Evolutionary conservation across 129 eudicot genomes (phyloP).

Genomic region (Tanacetum coccineum): DNA sequence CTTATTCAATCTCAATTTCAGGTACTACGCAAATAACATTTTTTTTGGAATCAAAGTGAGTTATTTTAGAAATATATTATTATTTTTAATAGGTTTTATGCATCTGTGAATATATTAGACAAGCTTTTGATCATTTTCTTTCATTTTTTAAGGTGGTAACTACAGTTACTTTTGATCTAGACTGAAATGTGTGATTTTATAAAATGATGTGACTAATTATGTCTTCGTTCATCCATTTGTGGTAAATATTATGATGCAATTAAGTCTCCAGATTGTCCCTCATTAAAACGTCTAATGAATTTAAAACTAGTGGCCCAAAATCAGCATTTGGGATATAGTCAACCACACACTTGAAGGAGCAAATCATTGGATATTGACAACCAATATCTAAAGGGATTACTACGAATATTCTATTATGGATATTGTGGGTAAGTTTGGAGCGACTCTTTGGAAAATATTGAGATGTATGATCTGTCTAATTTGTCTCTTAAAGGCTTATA

Average conservation of each 20-base stretch:
- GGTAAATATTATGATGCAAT: neutral
- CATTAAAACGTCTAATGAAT: neutral
- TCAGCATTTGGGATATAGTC: neutral
- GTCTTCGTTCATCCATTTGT: neutral
- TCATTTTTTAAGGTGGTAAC: too few species aligned
- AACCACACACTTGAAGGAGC: neutral
- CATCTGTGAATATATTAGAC: too few species aligned
- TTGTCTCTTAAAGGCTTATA: too few species aligned
- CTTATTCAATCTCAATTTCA: constrained; percentile 68
- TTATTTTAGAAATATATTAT: too few species aligned
- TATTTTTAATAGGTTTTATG: too few species aligned
- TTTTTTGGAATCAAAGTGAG: too few species aligned
- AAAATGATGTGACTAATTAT: neutral
- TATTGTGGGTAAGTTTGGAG: too few species aligned
- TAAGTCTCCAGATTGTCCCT: constrained; percentile 4
- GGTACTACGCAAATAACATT: constrained; percentile 31
- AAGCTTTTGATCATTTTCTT: too few species aligned
- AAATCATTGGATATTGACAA: neutral
- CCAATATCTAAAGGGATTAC: neutral
- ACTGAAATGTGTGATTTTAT: neutral
- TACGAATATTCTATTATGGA: neutral
- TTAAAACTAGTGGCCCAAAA: neutral
- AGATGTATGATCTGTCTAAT: too few species aligned
- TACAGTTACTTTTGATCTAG: neutral
- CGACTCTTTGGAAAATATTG: too few species aligned